Conservation (phyloP, 2,329 filamentous ascomycete species). For the Drechslerella dactyloides region DNA sequence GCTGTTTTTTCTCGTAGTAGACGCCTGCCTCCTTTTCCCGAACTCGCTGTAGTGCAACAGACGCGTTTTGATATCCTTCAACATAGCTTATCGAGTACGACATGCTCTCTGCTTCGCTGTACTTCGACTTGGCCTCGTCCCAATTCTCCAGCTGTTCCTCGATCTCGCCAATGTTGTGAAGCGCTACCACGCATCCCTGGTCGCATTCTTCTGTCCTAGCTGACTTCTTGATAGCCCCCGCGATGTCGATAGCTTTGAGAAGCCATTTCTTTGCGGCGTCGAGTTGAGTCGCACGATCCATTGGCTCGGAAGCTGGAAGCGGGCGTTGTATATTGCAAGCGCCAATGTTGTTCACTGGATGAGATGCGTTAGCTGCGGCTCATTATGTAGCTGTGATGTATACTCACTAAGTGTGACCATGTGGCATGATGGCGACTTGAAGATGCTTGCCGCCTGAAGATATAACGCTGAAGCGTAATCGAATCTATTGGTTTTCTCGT, state of each 20-base stretch:
- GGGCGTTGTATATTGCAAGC: conserved; percentile 35
- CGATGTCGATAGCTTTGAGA: conserved; percentile 73
- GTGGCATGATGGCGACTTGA: conserved; percentile 72
- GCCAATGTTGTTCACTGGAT: conserved; percentile 52
- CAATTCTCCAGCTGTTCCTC: conserved; percentile 74
- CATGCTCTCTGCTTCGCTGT: conserved; percentile 71
- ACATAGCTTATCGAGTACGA: conserved; percentile 59
- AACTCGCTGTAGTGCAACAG: conserved; percentile 26
- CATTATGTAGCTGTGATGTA: conserved; percentile 34
- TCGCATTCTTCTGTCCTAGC: conserved; percentile 80
- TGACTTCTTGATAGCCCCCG: conserved; percentile 69
- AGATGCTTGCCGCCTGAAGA: conserved; percentile 78
- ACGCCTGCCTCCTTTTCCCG: conserved; percentile 24
- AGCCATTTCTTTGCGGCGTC: conserved; percentile 79
- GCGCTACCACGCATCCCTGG: conserved; percentile 77
- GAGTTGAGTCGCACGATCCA: conserved; percentile 59
- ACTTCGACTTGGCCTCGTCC: conserved; percentile 71
- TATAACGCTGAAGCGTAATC: conserved; percentile 85
- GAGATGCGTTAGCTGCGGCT: conserved; percentile 28
- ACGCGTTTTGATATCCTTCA: conserved; percentile 37
- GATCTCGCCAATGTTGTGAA: conserved; percentile 86
- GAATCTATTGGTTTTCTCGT: conserved; percentile 74
- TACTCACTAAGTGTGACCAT: conserved; percentile 75
- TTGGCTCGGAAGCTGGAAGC: conserved; percentile 60
- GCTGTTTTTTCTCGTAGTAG: conserved; percentile 14